Evolutionary conservation across 1,284 basidiomycete genomes (phyloP).

Genomic region (Mixia osmundae): DNA sequence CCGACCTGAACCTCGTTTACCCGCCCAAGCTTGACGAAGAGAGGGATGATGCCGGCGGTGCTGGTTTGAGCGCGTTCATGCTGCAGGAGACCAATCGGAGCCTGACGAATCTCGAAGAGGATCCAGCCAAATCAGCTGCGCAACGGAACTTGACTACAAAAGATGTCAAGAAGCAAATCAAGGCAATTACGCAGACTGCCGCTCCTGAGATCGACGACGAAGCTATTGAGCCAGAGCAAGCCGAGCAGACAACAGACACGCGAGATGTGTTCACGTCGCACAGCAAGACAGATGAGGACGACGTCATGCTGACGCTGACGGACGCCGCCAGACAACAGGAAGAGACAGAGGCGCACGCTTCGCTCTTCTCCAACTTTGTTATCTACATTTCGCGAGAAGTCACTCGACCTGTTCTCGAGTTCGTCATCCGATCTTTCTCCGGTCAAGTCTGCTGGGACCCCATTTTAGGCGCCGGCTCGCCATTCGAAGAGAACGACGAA

Average conservation of each 20-base stretch:
- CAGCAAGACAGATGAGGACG: constrained; percentile 31
- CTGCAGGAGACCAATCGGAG: constrained; percentile 31
- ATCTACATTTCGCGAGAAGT: constrained; percentile 92
- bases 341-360: constrained; percentile 19
- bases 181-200: constrained; percentile 16
- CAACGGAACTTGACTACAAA: constrained; percentile 26
- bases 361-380: constrained; percentile 61
- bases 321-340: constrained; percentile 27
- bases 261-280: too few species aligned
- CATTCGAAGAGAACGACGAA: constrained; percentile 34
- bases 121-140: constrained; percentile 7
- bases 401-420: constrained; percentile 79
- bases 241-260: constrained; percentile 19
- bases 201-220: constrained; percentile 14
- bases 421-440: constrained; percentile 76
- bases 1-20: constrained; percentile 79
- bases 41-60: constrained; percentile 59
- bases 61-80: constrained; percentile 79
- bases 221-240: constrained; percentile 21
- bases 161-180: constrained; percentile 29
- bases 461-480: constrained; percentile 60
- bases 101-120: constrained; percentile 13
- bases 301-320: constrained; percentile 26
- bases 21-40: constrained; percentile 68
- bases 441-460: constrained; percentile 49